Conservation (phyloP, 2,329 filamentous ascomycete species). For the Macrophomina phaseolina region DNA sequence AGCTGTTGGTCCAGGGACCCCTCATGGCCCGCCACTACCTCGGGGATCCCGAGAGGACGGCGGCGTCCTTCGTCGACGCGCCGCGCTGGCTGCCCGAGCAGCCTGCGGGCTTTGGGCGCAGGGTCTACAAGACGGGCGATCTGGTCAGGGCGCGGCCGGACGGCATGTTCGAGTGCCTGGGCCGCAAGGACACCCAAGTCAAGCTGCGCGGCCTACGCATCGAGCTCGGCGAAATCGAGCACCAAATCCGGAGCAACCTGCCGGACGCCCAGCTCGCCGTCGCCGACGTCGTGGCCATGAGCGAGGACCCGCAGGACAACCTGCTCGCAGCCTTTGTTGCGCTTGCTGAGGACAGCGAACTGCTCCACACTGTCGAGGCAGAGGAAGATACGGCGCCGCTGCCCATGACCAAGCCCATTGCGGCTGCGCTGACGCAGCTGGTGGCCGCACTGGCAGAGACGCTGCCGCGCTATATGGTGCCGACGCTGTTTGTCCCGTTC, state of each 20-base stretch:
- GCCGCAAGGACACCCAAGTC: not conserved
- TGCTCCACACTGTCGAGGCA: not conserved
- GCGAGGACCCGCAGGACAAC: not conserved
- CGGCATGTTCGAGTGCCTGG: conserved; percentile 31
- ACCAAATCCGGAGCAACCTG: not conserved
- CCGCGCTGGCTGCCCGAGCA: conserved; percentile 5
- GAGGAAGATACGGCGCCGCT: not conserved
- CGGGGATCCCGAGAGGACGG: conserved; percentile 2
- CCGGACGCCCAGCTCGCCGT: not conserved
- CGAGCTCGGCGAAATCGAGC: not conserved
- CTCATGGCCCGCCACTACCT: not conserved
- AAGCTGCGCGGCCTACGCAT: not conserved
- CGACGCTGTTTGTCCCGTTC: conserved; percentile 47
- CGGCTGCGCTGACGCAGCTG: not conserved
- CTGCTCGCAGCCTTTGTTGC: not conserved
- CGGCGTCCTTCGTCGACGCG: not conserved
- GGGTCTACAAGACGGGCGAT: conserved; percentile 43
- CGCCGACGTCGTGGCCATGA: not conserved
- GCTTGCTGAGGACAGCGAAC: not conserved
- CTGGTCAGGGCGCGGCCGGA: conserved; percentile 39
- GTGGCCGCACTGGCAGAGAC: conserved; percentile 15
- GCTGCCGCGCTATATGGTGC: conserved; percentile 48
- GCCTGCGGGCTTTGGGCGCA: not conserved
- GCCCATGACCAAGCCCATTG: conserved; percentile 23
- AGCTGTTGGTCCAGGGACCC: conserved; percentile 30